Conservation (phyloP, 192 early-diverging fungal genomes). For the Coemansia sp. region DNA sequence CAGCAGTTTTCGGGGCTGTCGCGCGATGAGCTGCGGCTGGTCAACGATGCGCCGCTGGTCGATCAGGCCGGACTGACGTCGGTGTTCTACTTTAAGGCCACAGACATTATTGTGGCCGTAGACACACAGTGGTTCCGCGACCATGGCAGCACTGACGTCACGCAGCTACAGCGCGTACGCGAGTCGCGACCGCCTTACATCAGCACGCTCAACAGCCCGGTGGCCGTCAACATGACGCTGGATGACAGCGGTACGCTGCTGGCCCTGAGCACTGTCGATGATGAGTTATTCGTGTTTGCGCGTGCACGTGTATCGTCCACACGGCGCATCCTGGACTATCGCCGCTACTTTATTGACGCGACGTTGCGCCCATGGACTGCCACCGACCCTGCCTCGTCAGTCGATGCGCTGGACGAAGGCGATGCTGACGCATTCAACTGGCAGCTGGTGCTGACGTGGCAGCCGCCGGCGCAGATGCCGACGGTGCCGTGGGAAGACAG, state of each 20-base stretch:
- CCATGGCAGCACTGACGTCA: constrained; percentile 41
- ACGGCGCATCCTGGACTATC: constrained; percentile 46
- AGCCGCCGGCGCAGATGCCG: constrained; percentile 34
- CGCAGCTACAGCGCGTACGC: constrained; percentile 52
- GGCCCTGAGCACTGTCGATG: constrained; percentile 52
- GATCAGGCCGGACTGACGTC: constrained; percentile 47
- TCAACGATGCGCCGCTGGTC: constrained; percentile 48
- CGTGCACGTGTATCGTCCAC: constrained; percentile 35
- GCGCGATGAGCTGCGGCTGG: constrained; percentile 54
- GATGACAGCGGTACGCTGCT: constrained; percentile 51
- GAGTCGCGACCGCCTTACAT: constrained; percentile 55
- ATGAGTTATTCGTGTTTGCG: constrained; percentile 51
- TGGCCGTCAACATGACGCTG: constrained; percentile 52
- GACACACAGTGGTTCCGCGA: constrained; percentile 55
- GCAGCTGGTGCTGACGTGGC: constrained; percentile 50
- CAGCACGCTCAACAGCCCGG: constrained; percentile 54
- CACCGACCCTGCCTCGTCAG: constrained; percentile 38
- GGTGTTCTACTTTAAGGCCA: constrained; percentile 53
- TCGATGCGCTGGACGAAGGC: constrained; percentile 46
- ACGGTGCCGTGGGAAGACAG: constrained; percentile 44
- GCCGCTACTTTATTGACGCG: constrained; percentile 40
- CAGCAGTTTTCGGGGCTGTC: constrained; percentile 52
- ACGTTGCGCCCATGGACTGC: constrained; percentile 29
- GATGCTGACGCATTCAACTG: constrained; percentile 49
- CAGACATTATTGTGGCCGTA: constrained; percentile 44